Evolutionary conservation across 169 alveolate genomes (phyloP), one percentile per base, ranked within the genome.

Genomic region (Theileria equi): DNA sequence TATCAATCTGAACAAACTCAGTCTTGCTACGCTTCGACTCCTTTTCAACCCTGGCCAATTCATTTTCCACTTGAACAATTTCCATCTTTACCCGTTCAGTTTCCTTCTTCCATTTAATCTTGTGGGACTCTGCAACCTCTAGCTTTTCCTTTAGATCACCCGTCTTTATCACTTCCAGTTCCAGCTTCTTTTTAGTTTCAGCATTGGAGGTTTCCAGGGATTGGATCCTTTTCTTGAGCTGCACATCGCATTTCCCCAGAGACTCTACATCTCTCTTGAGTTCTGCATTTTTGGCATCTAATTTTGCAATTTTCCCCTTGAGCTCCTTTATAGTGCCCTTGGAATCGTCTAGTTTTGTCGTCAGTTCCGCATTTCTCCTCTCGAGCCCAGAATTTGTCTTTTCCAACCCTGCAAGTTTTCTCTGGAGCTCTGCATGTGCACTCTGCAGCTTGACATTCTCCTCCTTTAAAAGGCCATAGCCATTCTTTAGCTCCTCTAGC

Each of bases 31-130:
- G 23, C 50, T 43, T 0, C 16, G 41, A 25, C 49, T 41, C 29
- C 61, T 48, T 29, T 13, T 41, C 23, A 38, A 26, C 6, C 68
- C 38, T 48, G 19, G 50, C 34, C 25, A 53, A 17, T 26, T n/a
- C 54, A 40, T 7, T 17, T 57, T 35, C 13, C 38, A 25, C 2
- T 16, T 38, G 40, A 41, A 38, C 13, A 43, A 13, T 16, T 55
- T 53, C 34, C 26, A 6, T 13, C 26, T 38, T 23, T 40, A 59
- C 35, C 55, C 74, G 28, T 63, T 74, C 17, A 41, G 62, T 45
- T 63, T 57, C 16, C 67, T 77, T 29, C 67, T 77, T 21, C 74
- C 64, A 53, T 80, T 67, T 45, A 68, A 68, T 69, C 70, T 80
- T 38, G 45, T 38, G 45, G n/a, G 45, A 13, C 45, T 38, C n/a